Evolutionary conservation across 2,329 filamentous ascomycete species (phyloP), one percentile per base, ranked within the genome.

Genomic region (Trichoderma pleuroti): DNA sequence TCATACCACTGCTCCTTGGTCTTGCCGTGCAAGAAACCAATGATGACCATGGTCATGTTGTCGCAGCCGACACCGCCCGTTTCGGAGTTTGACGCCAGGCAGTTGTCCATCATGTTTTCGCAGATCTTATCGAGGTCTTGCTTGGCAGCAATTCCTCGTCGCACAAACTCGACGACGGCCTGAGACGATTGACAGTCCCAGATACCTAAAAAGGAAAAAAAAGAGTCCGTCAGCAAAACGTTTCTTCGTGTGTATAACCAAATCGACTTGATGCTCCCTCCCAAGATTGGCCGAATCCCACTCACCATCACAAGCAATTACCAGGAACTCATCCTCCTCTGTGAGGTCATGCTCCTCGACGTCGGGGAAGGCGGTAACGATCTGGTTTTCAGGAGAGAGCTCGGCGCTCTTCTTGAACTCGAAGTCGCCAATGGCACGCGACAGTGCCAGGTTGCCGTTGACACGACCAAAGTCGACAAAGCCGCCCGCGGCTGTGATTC

Each of bases 21-120:
- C 86, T 93, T 94, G 81, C 95, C 96, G 78, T 93, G 90, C 76
- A 99, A 88, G 80, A 99, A 90, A 75, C 92, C 96, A 78, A 99
- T 85, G 75, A 99, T 88, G 76, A 91, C 86, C 92, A 99, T 98
- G 76, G 96, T 99, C 96, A 99, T 99, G 86, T 99, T 99, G 85
- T 99, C 96, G 82, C 96, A 99, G 73, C 96, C 96, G 73, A 99
- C 95, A 74, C 96, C 96, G 69, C 96, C 96, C 36, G 95, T 98
- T 84, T 99, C 96, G 75, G 94, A 97, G 87, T 97, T 98, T 72
- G 94, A 97, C 52, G 96, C 94, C 74, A 99, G 87, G 80, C 96
- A 99, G 85, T 98, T 99, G 86, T 99, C 95, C 96, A 99, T 99
- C 93, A 99, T 97, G 85, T 99, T 99, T 84, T 99, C 96, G 82